A percentile compares a stretch with the other conserved stretches of the same genome.
Conservation (phyloP, 129 eudicot genomes). For the Silybum marianum region DNA sequence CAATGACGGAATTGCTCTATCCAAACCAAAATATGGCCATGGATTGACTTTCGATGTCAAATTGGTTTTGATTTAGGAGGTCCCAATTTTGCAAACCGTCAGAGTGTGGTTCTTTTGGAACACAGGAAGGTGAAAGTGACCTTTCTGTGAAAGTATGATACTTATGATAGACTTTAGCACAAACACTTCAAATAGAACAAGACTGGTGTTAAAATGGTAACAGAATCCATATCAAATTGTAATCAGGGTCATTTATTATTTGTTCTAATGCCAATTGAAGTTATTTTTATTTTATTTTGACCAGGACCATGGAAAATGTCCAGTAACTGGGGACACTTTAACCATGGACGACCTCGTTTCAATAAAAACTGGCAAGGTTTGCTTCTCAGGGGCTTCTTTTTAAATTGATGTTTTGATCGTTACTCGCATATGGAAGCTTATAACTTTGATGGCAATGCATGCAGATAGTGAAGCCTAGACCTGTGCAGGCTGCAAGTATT, state of each 20-base stretch:
- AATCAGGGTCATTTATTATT: background rate
- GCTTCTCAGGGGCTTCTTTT: slow-evolving; percentile 6
- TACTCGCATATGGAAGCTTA: slow-evolving; percentile 12
- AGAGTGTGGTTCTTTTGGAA: background rate
- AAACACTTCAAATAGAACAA: background rate
- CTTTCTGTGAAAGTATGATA: background rate
- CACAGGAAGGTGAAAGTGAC: background rate
- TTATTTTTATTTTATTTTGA: slow-evolving; percentile 17
- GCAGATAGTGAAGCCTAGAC: slow-evolving; percentile 98
- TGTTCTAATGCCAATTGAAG: background rate
- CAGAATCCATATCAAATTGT: background rate
- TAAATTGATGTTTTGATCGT: background rate
- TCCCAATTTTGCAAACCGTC: background rate
- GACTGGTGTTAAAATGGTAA: background rate
- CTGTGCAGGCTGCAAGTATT: slow-evolving; percentile 97
- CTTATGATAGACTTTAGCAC: background rate
- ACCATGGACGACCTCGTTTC: slow-evolving; percentile 82
- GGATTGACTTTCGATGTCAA: background rate
- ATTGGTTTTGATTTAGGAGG: background rate
- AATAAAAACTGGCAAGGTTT: slow-evolving; percentile 86
- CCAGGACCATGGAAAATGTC: slow-evolving; percentile 93
- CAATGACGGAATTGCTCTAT: background rate
- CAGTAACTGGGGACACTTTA: slow-evolving; percentile 80
- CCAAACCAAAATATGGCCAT: background rate
- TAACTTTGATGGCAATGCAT: background rate